Conservation (phyloP, 2,329 filamentous ascomycete genomes). For the Clathrospora elynae region DNA sequence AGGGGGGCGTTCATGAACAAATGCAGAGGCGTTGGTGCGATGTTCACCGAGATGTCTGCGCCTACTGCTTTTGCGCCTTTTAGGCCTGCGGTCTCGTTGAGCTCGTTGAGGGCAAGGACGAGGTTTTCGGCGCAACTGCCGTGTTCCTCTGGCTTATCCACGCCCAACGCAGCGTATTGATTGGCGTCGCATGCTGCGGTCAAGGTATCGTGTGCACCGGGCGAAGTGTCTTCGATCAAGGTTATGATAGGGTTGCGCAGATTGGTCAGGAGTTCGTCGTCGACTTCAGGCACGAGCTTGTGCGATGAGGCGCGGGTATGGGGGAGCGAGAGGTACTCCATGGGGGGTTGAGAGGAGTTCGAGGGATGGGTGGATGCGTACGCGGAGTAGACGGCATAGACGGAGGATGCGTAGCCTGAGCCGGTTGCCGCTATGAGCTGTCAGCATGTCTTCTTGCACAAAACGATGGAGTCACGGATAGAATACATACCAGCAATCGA, state of each 20-base stretch:
- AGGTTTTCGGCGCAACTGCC: slow-evolving; percentile 57
- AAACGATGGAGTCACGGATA: background rate
- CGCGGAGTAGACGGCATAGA: slow-evolving; percentile 57
- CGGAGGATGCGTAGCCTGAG: slow-evolving; percentile 53
- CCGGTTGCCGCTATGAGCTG: slow-evolving; percentile 50
- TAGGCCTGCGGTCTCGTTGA: slow-evolving; percentile 54
- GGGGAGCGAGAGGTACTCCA: slow-evolving; percentile 56
- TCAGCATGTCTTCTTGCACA: slow-evolving; percentile 2
- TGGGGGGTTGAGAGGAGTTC: slow-evolving; percentile 44
- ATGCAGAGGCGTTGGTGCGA: slow-evolving; percentile 54
- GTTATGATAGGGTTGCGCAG: slow-evolving; percentile 55
- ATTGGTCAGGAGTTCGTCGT: slow-evolving; percentile 54
- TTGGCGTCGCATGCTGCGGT: slow-evolving; percentile 56
- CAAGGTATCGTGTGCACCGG: slow-evolving; percentile 54
- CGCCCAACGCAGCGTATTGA: slow-evolving; percentile 50
- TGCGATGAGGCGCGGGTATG: slow-evolving; percentile 52
- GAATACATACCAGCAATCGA: slow-evolving; percentile 47
- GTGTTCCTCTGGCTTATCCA: slow-evolving; percentile 53
- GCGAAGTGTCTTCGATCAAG: slow-evolving; percentile 52
- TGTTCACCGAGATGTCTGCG: slow-evolving; percentile 56
- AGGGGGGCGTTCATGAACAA: slow-evolving; percentile 50
- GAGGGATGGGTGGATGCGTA: slow-evolving; percentile 47
- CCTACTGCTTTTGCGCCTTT: slow-evolving; percentile 55
- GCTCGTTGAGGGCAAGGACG: slow-evolving; percentile 54
- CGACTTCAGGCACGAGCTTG: slow-evolving; percentile 50